Base-by-base conservation (phyloP, 75 land plant species). In the Azolla pinnata region DNA sequence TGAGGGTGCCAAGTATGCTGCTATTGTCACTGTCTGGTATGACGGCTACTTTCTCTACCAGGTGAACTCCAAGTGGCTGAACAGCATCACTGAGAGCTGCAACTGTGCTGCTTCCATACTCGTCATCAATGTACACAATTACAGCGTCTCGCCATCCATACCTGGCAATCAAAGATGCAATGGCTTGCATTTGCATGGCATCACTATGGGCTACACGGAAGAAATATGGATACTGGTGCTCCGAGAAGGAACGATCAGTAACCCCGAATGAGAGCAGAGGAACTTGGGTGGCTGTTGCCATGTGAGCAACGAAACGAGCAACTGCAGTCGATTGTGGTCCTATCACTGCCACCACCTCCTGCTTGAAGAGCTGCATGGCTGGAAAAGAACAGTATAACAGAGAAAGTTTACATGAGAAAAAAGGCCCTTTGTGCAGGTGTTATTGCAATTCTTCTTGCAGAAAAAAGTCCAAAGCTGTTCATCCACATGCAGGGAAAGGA, bases 11-110 rank as follows among this genome's bases (percentile, higher is more conserved):
- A 18, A 42, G 60, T 16, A 86, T 67, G 31, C 12, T 66, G 2
- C 34, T 58, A 9, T 19, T 44, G 32, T 72, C 29, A 12, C 30
- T 45, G 0, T 73, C 67, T 27, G 55, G 60, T 20, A 71, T 45
- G 21, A 86, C 63, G 29, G 70, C 73, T 31, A 73, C 85, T 72
- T 82, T 85, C 21, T 40, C 20, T 14, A 57, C 59, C 17, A 65
- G 54, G 34, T 25, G 30, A 40, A 18, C 7, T 31, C 46, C 48
- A 18, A 54, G 49, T 1, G 16, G 18, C 46, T 54, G 27, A 16
- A 70, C 61, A 12, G 61, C 67, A 5, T 64, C 67, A 10, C 44
- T 40, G 14, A 70, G 30, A 5, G 68, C 32, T 28, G 23, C 14
- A 12, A 55, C 21, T 1, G 52, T 60, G 26, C 33, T 44, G 29